These are phyloP conservation scores for Taxawa tesnikishii DNA, from an alignment of 2,329 filamentous ascomycete species.

Conservation along the genomic window DNA sequence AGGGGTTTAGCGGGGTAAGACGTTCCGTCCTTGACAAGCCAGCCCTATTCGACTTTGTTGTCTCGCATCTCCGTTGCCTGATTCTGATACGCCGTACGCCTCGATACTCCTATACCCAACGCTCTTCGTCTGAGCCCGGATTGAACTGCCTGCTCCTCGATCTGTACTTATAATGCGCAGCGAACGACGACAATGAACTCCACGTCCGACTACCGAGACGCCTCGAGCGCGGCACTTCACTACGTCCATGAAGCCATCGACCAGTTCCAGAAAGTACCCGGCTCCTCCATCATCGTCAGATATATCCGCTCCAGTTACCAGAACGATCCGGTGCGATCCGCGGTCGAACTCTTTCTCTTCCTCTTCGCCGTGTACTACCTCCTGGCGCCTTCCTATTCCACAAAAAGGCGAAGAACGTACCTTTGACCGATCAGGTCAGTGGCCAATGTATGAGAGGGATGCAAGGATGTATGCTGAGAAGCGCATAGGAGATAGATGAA, in stretches of 20 bases:
- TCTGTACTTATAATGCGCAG: neutral
- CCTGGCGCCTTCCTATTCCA: conserved; percentile 83
- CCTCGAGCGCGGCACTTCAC: conserved; percentile 6
- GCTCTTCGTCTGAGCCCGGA: too few species aligned
- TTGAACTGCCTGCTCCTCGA: too few species aligned
- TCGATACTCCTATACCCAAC: too few species aligned
- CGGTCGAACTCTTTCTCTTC: conserved; percentile 84
- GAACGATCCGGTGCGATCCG: conserved; percentile 86
- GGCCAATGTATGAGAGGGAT: neutral
- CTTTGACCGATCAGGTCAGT: conserved; percentile 65
- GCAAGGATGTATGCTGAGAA: conserved; percentile 1
- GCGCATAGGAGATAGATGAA: conserved; percentile 73
- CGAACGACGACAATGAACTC: conserved; percentile 6
- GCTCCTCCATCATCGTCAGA: conserved; percentile 83
- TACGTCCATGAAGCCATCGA: conserved; percentile 9
- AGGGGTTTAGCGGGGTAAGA: too few species aligned
- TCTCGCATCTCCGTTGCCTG: too few species aligned
- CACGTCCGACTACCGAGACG: conserved; percentile 5
- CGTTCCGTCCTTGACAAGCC: too few species aligned
- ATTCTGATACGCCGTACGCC: too few species aligned
- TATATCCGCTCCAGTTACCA: conserved; percentile 98
- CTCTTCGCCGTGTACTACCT: conserved; percentile 94
- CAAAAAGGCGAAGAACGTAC: conserved; percentile 82
- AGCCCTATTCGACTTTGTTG: too few species aligned
- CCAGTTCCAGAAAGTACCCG: conserved; percentile 80